Conservation (phyloP, 1,139 yeast genomes). For the Sugiyamaella paludigena region DNA sequence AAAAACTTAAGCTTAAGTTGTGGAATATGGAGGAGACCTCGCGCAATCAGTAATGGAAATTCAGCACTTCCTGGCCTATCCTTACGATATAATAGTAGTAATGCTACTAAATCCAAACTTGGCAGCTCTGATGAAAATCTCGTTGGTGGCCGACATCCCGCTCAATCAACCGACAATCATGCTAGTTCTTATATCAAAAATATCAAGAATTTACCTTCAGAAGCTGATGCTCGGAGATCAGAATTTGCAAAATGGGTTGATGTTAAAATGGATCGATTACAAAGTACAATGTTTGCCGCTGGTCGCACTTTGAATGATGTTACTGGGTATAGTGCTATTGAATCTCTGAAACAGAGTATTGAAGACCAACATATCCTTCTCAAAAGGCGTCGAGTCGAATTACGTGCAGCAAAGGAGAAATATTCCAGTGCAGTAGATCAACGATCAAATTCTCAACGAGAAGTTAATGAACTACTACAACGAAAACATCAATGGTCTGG, state of each 20-base stretch:
- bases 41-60: no score
- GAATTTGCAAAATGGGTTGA: constrained; percentile 57
- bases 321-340: constrained; percentile 88
- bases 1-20: no score
- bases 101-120: no score
- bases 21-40: no score
- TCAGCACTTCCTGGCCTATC: no score
- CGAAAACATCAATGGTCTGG: constrained; percentile 82
- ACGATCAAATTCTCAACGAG: constrained; percentile 73
- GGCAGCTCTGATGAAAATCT: no score
- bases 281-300: constrained; percentile 64
- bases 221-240: constrained; percentile 42
- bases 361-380: constrained; percentile 49
- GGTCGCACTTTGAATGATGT: constrained; percentile 80
- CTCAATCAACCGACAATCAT: no score
- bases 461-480: constrained; percentile 83
- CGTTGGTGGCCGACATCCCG: no score
- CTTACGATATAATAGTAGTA: no score
- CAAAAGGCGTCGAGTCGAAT: constrained; percentile 47
- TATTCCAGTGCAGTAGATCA: constrained; percentile 64
- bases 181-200: constrained; percentile 7
- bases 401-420: constrained; percentile 49
- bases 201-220: constrained; percentile 41
- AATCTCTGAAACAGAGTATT: constrained; percentile 62
- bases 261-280: constrained; percentile 59